Percentiles rank a stretch among this genome's conserved stretches.
Evolutionary conservation across 2,329 filamentous ascomycete genomes (phyloP).

Genomic region (Thelonectria rubi): DNA sequence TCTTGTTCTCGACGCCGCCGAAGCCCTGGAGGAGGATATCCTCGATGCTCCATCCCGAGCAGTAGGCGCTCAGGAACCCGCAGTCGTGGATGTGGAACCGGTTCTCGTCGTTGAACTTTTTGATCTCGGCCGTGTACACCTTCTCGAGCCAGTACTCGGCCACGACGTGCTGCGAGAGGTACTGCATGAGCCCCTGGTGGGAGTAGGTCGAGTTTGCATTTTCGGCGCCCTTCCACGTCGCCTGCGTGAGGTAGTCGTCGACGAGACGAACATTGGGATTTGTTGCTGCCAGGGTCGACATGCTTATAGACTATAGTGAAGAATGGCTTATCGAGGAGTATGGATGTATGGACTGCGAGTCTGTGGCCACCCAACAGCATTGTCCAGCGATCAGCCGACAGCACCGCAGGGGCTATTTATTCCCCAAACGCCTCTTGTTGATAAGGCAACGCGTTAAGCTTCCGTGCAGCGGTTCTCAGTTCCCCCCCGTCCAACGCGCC

Average conservation of each 20-base stretch:
- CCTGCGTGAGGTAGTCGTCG: constrained; percentile 35
- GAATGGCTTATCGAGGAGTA: background rate
- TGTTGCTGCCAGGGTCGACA: constrained; percentile 10
- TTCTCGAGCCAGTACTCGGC: constrained; percentile 39
- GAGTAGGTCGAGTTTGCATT: constrained; percentile 41
- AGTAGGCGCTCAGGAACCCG: constrained; percentile 38
- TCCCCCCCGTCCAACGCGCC: background rate
- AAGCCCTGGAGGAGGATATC: constrained; percentile 39
- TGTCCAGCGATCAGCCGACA: background rate
- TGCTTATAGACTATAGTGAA: background rate
- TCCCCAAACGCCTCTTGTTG: background rate
- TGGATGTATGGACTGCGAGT: background rate
- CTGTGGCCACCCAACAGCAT: background rate
- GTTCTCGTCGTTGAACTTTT: constrained; percentile 29
- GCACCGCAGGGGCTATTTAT: background rate
- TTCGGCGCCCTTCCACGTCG: constrained; percentile 36
- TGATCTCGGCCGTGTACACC: constrained; percentile 35
- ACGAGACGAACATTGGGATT: constrained; percentile 27
- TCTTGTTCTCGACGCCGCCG: constrained; percentile 38
- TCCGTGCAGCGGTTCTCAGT: background rate
- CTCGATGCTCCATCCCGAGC: constrained; percentile 39
- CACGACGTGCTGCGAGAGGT: constrained; percentile 39
- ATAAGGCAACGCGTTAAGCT: constrained; percentile 1
- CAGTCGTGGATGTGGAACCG: constrained; percentile 40
- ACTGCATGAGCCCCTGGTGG: constrained; percentile 39